Conservation (phyloP, 192 early-diverging fungal species). For the Piromyces finnis region DNA sequence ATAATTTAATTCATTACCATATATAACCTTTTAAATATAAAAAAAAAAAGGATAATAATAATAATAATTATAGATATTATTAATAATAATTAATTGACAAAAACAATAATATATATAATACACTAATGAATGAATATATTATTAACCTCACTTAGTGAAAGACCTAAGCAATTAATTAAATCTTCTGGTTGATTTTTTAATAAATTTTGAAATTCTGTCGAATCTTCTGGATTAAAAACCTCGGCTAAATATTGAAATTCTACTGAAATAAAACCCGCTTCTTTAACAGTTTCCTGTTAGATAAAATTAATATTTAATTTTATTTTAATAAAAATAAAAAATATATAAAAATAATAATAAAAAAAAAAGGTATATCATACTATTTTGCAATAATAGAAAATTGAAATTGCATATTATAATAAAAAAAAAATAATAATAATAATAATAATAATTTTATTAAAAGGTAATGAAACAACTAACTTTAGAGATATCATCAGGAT, state of each 20-base stretch:
- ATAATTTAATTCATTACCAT: neutral
- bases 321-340: too few relatives aligned
- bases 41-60: too few relatives aligned
- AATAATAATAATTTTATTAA: too few relatives aligned
- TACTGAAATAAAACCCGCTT: neutral
- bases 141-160: neutral
- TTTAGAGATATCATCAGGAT: neutral
- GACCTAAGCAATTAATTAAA: neutral
- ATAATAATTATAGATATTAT: too few relatives aligned
- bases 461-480: too few relatives aligned
- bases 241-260: neutral
- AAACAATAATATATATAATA: too few relatives aligned
- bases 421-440: too few relatives aligned
- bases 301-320: neutral
- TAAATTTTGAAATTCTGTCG: neutral
- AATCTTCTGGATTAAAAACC: neutral
- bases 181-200: neutral
- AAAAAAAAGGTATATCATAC: too few relatives aligned
- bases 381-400: too few relatives aligned
- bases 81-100: too few relatives aligned
- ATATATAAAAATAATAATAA: too few relatives aligned
- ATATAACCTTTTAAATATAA: neutral
- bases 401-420: too few relatives aligned
- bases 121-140: neutral
- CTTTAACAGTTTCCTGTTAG: neutral